A percentile compares a stretch with the other conserved stretches of the same genome.
These are phyloP conservation scores for Rhodotorula sp. DNA, from an alignment of 1,284 basidiomycete genomes.

Conservation along the genomic window DNA sequence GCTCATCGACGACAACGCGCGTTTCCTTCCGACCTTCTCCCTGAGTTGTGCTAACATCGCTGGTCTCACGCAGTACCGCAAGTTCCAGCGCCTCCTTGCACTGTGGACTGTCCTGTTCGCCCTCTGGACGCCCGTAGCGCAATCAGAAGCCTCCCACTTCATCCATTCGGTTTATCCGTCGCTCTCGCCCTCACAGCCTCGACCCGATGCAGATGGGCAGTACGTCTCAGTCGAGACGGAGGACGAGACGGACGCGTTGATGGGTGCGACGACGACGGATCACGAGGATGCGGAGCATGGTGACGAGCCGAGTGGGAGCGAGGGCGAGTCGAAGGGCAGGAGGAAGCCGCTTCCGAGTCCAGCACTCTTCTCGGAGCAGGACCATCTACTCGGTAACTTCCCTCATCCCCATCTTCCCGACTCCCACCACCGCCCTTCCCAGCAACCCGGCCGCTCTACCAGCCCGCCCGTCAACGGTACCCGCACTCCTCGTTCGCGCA, in stretches of 20 bases:
- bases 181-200: constrained; percentile 7
- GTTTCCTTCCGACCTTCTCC: not conserved
- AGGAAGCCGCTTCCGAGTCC: constrained; percentile 8
- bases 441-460: not conserved
- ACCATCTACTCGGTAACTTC: constrained; percentile 26
- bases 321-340: not conserved
- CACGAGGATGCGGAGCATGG: not conserved
- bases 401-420: not conserved
- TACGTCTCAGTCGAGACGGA: not conserved
- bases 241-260: not conserved
- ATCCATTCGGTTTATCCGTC: constrained; percentile 16
- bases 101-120: constrained; percentile 88
- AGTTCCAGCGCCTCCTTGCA: constrained; percentile 70
- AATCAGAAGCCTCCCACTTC: constrained; percentile 32
- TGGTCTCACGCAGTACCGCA: constrained; percentile 56
- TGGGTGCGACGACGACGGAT: not conserved
- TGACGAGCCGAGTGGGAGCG: not conserved
- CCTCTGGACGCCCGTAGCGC: constrained; percentile 72
- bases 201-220: too few relatives aligned
- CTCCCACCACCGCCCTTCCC: not conserved
- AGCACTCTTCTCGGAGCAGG: constrained; percentile 24
- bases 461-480: not conserved
- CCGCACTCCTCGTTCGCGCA: not conserved
- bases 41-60: not conserved
- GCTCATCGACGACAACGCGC: constrained; percentile 65